Conservation (phyloP, 148 eudicot species). For the Heliamphora exappendiculata region DNA sequence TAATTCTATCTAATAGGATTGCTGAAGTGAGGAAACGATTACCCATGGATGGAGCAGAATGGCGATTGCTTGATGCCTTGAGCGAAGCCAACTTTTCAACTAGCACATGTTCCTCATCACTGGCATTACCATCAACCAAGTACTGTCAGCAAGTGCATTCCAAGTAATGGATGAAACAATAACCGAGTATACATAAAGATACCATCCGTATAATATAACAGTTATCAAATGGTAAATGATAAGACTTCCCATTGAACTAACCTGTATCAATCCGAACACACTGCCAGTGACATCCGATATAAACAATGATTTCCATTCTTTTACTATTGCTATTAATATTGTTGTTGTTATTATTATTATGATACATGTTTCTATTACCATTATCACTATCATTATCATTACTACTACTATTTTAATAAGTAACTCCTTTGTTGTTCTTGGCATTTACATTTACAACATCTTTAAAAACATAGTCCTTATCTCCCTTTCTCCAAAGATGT, state of each 20-base stretch:
- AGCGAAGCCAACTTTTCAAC: slow-evolving; percentile 60
- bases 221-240: neutral
- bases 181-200: neutral
- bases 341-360: too few relatives aligned
- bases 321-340: too few relatives aligned
- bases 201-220: neutral
- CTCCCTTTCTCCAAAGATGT: too few relatives aligned
- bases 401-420: too few relatives aligned
- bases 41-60: slow-evolving; percentile 34
- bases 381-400: too few relatives aligned
- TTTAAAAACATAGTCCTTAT: neutral
- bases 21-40: neutral
- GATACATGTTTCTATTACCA: too few relatives aligned
- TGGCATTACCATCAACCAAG: slow-evolving; percentile 23
- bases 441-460: neutral
- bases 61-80: slow-evolving; percentile 26
- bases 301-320: too few relatives aligned
- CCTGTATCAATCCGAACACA: too few relatives aligned
- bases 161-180: neutral
- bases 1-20: neutral
- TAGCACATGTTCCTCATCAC: slow-evolving; percentile 55
- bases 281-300: too few relatives aligned
- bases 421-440: neutral
- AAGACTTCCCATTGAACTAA: neutral
- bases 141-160: neutral